Base-by-base conservation (phyloP, 805 yeast species). In the Monosporozyma aerobia region DNA sequence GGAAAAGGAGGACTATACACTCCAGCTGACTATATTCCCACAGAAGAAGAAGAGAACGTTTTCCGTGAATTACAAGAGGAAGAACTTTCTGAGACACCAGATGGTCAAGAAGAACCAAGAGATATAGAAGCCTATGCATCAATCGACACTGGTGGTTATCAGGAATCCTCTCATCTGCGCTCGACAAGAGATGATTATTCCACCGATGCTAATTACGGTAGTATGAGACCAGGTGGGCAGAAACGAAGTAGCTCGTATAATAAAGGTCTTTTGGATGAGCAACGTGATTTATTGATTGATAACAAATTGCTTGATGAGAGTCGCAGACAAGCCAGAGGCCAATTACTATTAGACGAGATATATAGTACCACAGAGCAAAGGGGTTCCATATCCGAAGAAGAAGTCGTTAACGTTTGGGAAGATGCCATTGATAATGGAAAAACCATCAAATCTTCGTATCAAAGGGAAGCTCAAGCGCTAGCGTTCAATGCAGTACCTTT, bases 401-500 rank as follows among this genome's bases (percentile, higher is more conserved):
- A 64, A 44, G 54, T 67, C 16, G 59, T 56, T 16, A 52, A 56
- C 35, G 55, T 63, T 9, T 67, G 70, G 71, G 65, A 66, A 44
- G 54, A 57, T 11, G 70, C 68, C 8, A 58, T 67, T 23, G 64
- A 65, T 29, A 55, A 62, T 19, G 69, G 70, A 4, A 63, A 63
- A 51, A 32, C 40, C 11, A 65, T 67, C 8, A 54, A 53, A 14
- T 62, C 69, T 0, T 56, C 69, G 11, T 62, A 59, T 43, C 75
- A 73, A 57, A 73, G 77, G 50, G 82, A 79, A 43, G 69, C 74
- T 41, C 73, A 67, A 51, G 77, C 66, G 3, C 54, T 73, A 33
- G 53, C 63, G 2, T 70, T 53, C 62, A 79, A 69, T 70, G 80
- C 88, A 0, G 62, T 80, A 32, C 92, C 92, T 0, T 68, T 85